Evolutionary conservation across 1,139 yeast genomes (phyloP).

Genomic region (Diutina siamensis): DNA sequence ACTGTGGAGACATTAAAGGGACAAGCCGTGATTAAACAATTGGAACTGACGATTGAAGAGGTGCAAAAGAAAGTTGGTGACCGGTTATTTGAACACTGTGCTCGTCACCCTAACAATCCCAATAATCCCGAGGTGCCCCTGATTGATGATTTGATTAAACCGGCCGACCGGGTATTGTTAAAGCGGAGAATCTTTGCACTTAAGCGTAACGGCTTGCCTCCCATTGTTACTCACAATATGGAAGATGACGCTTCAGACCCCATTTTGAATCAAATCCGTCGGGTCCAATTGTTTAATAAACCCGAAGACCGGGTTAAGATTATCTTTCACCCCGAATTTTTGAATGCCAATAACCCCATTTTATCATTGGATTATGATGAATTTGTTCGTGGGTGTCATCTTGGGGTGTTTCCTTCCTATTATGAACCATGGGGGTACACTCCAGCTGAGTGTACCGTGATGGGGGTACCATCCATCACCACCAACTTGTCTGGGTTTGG

Average conservation of each 20-base stretch:
- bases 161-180: constrained; percentile 79
- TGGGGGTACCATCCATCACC: constrained; percentile 99
- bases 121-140: constrained; percentile 49
- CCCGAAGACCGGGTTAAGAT: constrained; percentile 89
- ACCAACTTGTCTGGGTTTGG: constrained; percentile 96
- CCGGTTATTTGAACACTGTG: constrained; percentile 83
- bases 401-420: constrained; percentile 97
- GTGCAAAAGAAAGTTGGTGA: constrained; percentile 83
- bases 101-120: constrained; percentile 54
- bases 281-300: constrained; percentile 81
- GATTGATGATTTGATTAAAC: constrained; percentile 72
- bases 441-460: constrained; percentile 98
- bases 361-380: constrained; percentile 92
- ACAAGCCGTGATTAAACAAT: constrained; percentile 88
- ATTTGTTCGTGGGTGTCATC: constrained; percentile 94
- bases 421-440: constrained; percentile 99
- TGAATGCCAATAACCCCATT: constrained; percentile 90
- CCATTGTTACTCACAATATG: constrained; percentile 98
- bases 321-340: constrained; percentile 94
- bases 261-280: constrained; percentile 80
- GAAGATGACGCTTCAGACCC: constrained; percentile 87
- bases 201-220: constrained; percentile 81
- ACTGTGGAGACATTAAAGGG: constrained; percentile 94
- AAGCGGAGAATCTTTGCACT: constrained; percentile 91
- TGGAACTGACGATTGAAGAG: constrained; percentile 81